A percentile compares a stretch with the other conserved stretches of the same genome.
phyloP scores from a whole-genome alignment of 306 rosid genomes.

The Gastrolobium villosum region DNA sequence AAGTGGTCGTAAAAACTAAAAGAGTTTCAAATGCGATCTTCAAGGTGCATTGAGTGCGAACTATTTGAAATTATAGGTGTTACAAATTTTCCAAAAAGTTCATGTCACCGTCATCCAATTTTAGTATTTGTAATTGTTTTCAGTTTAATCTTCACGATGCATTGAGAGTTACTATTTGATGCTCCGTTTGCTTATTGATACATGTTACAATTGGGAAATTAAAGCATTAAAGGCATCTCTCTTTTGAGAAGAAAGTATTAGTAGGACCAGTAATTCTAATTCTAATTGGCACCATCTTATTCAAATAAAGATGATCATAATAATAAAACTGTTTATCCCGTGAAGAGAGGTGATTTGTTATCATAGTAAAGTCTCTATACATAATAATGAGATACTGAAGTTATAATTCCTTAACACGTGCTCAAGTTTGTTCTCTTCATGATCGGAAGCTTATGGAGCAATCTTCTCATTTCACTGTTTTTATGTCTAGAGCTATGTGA shows the following conservation, averaged over 20 bases:
- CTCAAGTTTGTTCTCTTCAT: slow-evolving; percentile 28
- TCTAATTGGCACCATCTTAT: slow-evolving; percentile 35
- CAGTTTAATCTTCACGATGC: background rate
- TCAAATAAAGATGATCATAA: slow-evolving; percentile 36
- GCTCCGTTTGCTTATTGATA: background rate
- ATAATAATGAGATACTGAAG: slow-evolving; percentile 47
- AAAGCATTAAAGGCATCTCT: slow-evolving; percentile 30
- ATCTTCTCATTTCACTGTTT: background rate
- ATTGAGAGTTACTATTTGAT: background rate
- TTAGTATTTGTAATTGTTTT: background rate
- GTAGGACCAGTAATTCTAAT: slow-evolving; percentile 44
- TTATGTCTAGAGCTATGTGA: background rate
- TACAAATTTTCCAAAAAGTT: background rate
- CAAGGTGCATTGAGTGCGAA: background rate
- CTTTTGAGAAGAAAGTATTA: slow-evolving; percentile 22
- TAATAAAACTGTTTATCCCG: slow-evolving; percentile 49
- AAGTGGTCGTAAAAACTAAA: background rate
- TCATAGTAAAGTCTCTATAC: slow-evolving; percentile 26
- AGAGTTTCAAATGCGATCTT: background rate
- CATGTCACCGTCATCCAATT: background rate
- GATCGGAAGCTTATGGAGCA: background rate
- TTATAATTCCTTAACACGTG: slow-evolving; percentile 57
- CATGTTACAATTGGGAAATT: background rate
- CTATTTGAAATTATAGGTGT: slow-evolving; percentile 7
- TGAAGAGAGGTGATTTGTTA: slow-evolving; percentile 48